A percentile compares a stretch with the other conserved stretches of the same genome.
Evolutionary conservation across 805 yeast genomes (phyloP).

Genomic region (Tetrapisispora phaffii): DNA sequence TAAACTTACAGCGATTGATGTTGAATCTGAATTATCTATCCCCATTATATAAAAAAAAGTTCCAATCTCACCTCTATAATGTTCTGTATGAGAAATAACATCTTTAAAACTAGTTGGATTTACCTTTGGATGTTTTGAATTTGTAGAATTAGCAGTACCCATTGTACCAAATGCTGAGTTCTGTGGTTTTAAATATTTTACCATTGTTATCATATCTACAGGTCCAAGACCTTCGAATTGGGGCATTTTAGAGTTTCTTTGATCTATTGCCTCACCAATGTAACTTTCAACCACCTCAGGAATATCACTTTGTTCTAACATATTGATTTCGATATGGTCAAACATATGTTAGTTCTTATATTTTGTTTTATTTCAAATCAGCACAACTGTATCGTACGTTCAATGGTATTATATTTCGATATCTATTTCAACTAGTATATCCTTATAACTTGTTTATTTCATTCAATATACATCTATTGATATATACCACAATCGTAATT

Average conservation of each 20-base stretch:
- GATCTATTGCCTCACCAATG: constrained; percentile 49
- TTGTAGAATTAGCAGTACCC: constrained; percentile 15
- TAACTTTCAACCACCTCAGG: constrained; percentile 52
- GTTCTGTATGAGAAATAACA: constrained; percentile 2
- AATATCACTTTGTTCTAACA: constrained; percentile 42
- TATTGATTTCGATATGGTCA: background rate
- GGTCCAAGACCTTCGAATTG: constrained; percentile 59
- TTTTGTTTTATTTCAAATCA: too few relatives aligned
- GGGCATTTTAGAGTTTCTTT: constrained; percentile 48
- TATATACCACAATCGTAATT: too few relatives aligned
- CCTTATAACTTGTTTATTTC: too few relatives aligned
- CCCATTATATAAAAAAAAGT: constrained; percentile 67
- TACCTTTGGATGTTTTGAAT: background rate
- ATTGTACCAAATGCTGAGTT: constrained; percentile 4
- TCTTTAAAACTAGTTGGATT: background rate
- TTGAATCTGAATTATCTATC: constrained; percentile 59
- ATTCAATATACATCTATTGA: too few relatives aligned
- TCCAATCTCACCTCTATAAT: constrained; percentile 42
- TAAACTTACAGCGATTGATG: constrained; percentile 64
- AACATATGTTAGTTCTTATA: too few relatives aligned
- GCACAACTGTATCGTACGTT: too few relatives aligned
- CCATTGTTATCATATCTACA: constrained; percentile 42
- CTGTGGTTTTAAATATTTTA: constrained; percentile 19
- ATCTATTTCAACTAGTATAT: too few relatives aligned
- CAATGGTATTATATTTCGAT: too few relatives aligned